phyloP scores from a whole-genome alignment of 2,329 filamentous ascomycete genomes.

The Thermomyces lanuginosus region DNA sequence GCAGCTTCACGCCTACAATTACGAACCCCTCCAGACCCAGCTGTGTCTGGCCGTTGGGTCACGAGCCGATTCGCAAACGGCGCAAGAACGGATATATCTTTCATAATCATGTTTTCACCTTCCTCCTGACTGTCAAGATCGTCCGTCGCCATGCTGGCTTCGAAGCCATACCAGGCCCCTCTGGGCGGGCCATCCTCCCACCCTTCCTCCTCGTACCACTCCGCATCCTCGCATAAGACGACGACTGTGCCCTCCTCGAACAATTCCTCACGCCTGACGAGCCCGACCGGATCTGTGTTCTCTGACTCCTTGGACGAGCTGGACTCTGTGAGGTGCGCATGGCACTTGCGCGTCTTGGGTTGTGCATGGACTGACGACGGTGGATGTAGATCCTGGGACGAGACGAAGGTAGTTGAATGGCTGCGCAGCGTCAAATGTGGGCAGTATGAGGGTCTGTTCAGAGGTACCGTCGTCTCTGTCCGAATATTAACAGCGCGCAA shows the following conservation, averaged over 20 bases:
- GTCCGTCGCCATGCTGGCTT: conserved; percentile 6
- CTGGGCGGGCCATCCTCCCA: conserved; percentile 19
- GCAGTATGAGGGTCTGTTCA: conserved; percentile 84
- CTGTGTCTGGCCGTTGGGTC: too few species aligned
- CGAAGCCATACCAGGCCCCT: conserved; percentile 23
- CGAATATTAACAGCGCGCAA: not conserved
- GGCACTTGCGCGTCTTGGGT: not conserved
- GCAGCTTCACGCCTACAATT: too few species aligned
- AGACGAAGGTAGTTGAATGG: conserved; percentile 83
- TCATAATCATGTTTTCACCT: too few species aligned
- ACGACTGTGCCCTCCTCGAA: conserved; percentile 14
- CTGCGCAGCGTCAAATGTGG: conserved; percentile 78
- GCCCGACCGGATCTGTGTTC: conserved; percentile 85
- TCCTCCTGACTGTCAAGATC: not conserved
- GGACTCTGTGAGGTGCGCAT: conserved; percentile 51
- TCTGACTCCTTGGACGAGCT: conserved; percentile 59
- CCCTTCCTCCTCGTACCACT: conserved; percentile 18
- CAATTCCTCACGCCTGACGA: conserved; percentile 41
- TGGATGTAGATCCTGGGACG: conserved; percentile 54
- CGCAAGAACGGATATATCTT: too few species aligned
- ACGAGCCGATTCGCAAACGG: too few species aligned
- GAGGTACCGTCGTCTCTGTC: conserved; percentile 28
- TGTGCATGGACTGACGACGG: conserved; percentile 10
- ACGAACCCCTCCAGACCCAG: too few species aligned
- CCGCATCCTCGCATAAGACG: conserved; percentile 15